phyloP scores from a whole-genome alignment of 768 basidiomycete species.

The Boletales sp. region DNA sequence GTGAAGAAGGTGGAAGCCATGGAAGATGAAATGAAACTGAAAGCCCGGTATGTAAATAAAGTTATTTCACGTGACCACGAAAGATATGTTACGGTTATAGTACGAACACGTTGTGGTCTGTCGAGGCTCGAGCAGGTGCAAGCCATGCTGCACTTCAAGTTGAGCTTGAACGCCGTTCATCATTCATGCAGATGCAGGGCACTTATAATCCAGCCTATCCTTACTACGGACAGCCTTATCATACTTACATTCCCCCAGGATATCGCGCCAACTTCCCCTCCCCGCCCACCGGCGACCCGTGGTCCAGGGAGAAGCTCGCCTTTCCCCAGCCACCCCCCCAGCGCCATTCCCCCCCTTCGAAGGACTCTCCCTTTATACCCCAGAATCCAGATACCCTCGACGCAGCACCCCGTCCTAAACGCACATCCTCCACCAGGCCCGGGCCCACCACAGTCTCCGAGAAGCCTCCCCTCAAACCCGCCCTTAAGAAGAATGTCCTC shows the following conservation, averaged over 20 bases:
- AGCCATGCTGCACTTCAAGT: conserved; percentile 17
- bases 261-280: conserved; percentile 19
- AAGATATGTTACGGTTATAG: not conserved
- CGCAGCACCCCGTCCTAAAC: conserved; percentile 29
- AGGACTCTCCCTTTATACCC: conserved; percentile 17
- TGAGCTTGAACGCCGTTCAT: not conserved
- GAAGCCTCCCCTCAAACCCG: conserved; percentile 49
- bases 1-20: conserved; percentile 86
- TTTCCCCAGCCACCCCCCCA: conserved; percentile 23
- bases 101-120: not conserved
- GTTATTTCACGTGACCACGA: conserved; percentile 11
- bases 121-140: not conserved
- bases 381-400: conserved; percentile 19
- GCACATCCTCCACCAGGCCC: conserved; percentile 29
- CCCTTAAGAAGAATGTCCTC: conserved; percentile 47
- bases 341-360: too few species aligned
- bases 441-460: conserved; percentile 22
- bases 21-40: too few species aligned
- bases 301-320: conserved; percentile 33
- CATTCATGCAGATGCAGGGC: conserved; percentile 25
- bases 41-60: too few species aligned
- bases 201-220: conserved; percentile 41
- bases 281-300: conserved; percentile 18
- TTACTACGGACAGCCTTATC: conserved; percentile 44
- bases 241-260: conserved; percentile 33